These are phyloP conservation scores for Neoboletus subvelutipes DNA, from an alignment of 768 basidiomycete genomes.

Conservation along the genomic window DNA sequence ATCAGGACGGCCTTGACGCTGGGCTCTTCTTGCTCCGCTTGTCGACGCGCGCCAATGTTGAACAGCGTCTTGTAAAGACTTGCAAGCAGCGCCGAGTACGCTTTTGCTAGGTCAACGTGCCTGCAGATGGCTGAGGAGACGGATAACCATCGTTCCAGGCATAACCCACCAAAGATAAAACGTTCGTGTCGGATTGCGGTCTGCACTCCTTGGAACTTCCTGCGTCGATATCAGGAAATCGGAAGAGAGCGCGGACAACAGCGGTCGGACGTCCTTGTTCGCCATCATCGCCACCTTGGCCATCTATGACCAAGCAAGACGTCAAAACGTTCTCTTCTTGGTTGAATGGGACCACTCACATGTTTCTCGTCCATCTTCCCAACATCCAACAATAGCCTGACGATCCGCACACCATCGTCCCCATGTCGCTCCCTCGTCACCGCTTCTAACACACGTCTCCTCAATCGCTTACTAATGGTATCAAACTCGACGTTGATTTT, in stretches of 20 bases:
- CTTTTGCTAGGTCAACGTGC: conserved; percentile 86
- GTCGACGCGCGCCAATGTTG: conserved; percentile 75
- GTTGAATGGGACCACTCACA: conserved; percentile 41
- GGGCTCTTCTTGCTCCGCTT: conserved; percentile 68
- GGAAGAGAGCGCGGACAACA: conserved; percentile 74
- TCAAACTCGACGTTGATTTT: conserved; percentile 84
- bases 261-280: conserved; percentile 78
- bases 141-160: not conserved
- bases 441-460: conserved; percentile 70
- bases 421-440: conserved; percentile 84
- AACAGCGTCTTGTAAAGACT: conserved; percentile 87
- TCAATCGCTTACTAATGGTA: conserved; percentile 62
- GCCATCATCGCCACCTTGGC: conserved; percentile 93
- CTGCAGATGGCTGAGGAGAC: conserved; percentile 39
- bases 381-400: conserved; percentile 72
- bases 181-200: conserved; percentile 84
- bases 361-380: conserved; percentile 97
- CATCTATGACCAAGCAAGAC: conserved; percentile 52
- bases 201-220: conserved; percentile 88
- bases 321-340: not conserved
- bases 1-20: conserved; percentile 70
- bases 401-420: conserved; percentile 75
- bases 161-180: conserved; percentile 83
- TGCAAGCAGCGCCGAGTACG: conserved; percentile 72
- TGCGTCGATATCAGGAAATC: conserved; percentile 87